These are phyloP conservation scores for Beauveria scarabaeidicola DNA, from an alignment of 2,329 filamentous ascomycete species.

Conservation along the genomic window DNA sequence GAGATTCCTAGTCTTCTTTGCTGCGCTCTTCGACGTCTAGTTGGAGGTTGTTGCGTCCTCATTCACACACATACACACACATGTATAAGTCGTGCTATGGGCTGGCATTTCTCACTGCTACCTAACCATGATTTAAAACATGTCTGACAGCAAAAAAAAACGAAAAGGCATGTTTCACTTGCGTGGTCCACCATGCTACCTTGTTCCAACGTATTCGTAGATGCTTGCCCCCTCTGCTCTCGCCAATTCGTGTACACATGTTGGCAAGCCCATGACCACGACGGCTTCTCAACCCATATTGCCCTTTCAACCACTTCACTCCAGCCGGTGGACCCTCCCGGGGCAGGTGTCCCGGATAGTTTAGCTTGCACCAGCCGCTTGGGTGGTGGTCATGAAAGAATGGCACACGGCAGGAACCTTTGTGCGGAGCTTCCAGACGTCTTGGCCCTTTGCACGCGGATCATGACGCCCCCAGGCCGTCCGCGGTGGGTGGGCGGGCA, in stretches of 20 bases:
- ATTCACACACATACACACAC: no score
- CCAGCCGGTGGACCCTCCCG: background rate
- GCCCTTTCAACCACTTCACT: background rate
- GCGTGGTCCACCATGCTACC: background rate
- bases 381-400: background rate
- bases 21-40: no score
- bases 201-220: background rate
- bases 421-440: slow-evolving; percentile 1
- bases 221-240: background rate
- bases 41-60: no score
- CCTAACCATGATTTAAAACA: background rate
- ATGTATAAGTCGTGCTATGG: background rate
- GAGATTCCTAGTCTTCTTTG: no score
- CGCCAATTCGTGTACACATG: slow-evolving; percentile 1
- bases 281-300: background rate
- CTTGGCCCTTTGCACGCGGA: background rate
- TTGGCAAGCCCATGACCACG: background rate
- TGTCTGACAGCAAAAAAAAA: background rate
- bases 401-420: background rate
- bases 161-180: background rate
- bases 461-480: background rate
- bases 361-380: background rate
- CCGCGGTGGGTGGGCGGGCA: background rate
- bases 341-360: background rate
- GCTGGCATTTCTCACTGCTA: background rate